These are phyloP conservation scores for Penicillium vulpinum DNA, from an alignment of 2,329 filamentous ascomycete species.

Conservation along the genomic window DNA sequence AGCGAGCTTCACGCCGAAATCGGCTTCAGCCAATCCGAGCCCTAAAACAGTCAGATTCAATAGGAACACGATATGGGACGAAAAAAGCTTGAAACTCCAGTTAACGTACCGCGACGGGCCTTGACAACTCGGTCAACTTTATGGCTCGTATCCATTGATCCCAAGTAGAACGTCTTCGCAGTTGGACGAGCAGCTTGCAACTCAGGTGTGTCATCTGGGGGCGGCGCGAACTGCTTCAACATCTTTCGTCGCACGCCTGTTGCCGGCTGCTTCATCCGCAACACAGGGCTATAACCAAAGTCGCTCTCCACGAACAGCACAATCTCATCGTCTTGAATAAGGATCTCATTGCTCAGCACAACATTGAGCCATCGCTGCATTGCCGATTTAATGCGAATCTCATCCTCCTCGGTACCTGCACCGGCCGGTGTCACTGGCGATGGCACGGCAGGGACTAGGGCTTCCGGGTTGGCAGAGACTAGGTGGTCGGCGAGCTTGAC, in stretches of 20 bases:
- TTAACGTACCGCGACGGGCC: conserved; percentile 74
- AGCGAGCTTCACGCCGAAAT: conserved; percentile 87
- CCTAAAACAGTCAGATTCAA: conserved; percentile 53
- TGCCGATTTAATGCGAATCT: conserved; percentile 79
- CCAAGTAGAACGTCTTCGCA: conserved; percentile 94
- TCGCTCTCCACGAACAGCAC: conserved; percentile 98
- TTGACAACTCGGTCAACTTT: conserved; percentile 96
- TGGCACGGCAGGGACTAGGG: conserved; percentile 89
- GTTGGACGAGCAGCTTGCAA: conserved; percentile 83
- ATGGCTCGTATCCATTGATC: conserved; percentile 94
- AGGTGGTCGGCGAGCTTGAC: conserved; percentile 94
- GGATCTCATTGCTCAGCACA: conserved; percentile 84
- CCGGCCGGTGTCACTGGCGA: conserved; percentile 93
- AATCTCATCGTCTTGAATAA: conserved; percentile 96
- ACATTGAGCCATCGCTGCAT: conserved; percentile 96
- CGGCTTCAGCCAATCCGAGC: conserved; percentile 85
- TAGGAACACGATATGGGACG: background rate
- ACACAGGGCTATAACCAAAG: conserved; percentile 94
- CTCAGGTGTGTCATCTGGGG: conserved; percentile 95
- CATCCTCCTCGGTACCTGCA: conserved; percentile 94
- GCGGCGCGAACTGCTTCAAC: conserved; percentile 96
- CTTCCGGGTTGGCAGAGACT: conserved; percentile 95
- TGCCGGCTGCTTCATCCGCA: conserved; percentile 93
- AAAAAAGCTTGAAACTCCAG: background rate
- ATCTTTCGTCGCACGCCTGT: conserved; percentile 94